Evolutionary conservation across 345 rosid species (phyloP), one percentile per base, ranked within the genome.

Genomic region (Hibiscus tridactylites): DNA sequence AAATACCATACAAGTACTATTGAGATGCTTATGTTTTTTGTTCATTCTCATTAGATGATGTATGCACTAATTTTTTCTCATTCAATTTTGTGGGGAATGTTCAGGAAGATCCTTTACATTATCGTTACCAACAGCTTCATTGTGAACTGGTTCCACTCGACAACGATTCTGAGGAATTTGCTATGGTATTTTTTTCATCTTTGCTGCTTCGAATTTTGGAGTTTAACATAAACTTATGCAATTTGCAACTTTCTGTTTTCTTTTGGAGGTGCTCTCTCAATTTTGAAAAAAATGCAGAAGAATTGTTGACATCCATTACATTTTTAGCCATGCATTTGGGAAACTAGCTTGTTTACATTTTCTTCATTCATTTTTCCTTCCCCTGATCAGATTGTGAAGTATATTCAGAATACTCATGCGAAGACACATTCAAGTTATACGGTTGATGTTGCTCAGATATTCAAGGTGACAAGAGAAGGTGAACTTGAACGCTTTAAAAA

Each of bases 401-500:
- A 91, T 76, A 79, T 83, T 90, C 84, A 72, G 76, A 93, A 91
- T 74, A 93, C 96, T 62, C 98, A 89, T 84, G 98, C 90, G 24
- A 86, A 85, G 82, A 93, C 97, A 71, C 98, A 93, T 83, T 89
- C 90, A 3, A 75, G 76, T 24, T 93, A 91, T 70, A 67, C 81
- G 3, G 96, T 87, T 37, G 88, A 88, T 68, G 85, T 93, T 65
- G 82, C 82, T 77, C 93, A 91, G 74, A 77, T 89, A 74, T 89
- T 91, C 81, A 83, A 68, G 78, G 87, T 83, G 72, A 79, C 86
- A 21, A 84, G 86, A 87, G 86, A 80, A 37, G 85, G 67, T 74
- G 97, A 93, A 85, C 73, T 62, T 50, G 88, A 88, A 65, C 83
- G 81, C 71, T 88, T 85, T 80, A 77, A 65, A 75, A 81, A 84